Conservation (phyloP, 2,329 filamentous ascomycete genomes). For the Rosellinia necatrix region DNA sequence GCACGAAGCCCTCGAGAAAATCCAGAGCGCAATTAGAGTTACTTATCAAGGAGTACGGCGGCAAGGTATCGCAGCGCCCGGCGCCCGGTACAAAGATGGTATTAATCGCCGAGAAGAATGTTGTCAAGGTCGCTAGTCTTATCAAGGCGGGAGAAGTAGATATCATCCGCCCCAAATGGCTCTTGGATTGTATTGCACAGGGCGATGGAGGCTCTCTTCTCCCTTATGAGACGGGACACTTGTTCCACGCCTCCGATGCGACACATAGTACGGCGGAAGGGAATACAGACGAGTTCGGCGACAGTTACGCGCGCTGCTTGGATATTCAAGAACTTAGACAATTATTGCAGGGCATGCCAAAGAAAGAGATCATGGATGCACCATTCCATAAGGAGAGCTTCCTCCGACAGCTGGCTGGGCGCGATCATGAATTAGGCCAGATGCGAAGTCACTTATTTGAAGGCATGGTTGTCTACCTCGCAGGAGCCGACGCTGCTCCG, state of each 20-base stretch:
- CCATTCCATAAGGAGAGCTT: constrained; percentile 53
- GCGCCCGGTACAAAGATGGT: constrained; percentile 65
- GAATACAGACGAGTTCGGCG: constrained; percentile 77
- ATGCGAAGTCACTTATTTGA: constrained; percentile 59
- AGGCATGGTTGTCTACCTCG: constrained; percentile 50
- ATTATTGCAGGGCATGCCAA: constrained; percentile 56
- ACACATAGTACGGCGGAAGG: constrained; percentile 58
- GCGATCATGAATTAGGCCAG: constrained; percentile 57
- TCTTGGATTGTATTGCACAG: constrained; percentile 77
- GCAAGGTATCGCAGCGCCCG: constrained; percentile 75
- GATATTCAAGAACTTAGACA: constrained; percentile 64
- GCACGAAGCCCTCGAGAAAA: constrained; percentile 69
- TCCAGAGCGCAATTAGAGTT: constrained; percentile 79
- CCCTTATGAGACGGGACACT: constrained; percentile 63
- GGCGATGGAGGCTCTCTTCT: constrained; percentile 65
- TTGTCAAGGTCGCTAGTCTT: constrained; percentile 81
- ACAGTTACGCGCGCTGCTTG: constrained; percentile 79
- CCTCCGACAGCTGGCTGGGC: constrained; percentile 59
- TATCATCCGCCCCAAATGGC: constrained; percentile 80
- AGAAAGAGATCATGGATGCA: constrained; percentile 46
- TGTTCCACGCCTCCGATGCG: constrained; percentile 70
- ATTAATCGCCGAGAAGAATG: constrained; percentile 77
- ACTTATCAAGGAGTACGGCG: constrained; percentile 82
- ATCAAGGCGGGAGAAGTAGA: constrained; percentile 72
- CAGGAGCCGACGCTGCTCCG: constrained; percentile 37